Conservation (phyloP, 2,329 filamentous ascomycete species). For the Penicillium polonicum region DNA sequence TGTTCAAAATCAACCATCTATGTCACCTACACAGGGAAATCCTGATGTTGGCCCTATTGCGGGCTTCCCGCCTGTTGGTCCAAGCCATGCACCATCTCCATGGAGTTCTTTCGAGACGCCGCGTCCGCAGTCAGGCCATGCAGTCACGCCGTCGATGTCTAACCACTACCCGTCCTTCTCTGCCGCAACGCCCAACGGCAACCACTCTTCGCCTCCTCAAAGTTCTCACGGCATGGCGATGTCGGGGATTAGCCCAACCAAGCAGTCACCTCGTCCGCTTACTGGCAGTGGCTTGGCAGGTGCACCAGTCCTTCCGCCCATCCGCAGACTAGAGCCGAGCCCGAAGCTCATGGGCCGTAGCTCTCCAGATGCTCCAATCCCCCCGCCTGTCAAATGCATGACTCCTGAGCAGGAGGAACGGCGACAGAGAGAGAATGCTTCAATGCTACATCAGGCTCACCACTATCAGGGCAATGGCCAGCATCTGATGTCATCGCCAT, state of each 20-base stretch:
- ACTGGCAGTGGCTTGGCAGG: slow-evolving; percentile 36
- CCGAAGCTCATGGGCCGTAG: slow-evolving; percentile 46
- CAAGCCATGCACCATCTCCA: slow-evolving; percentile 31
- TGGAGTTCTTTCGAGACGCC: slow-evolving; percentile 36
- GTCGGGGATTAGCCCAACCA: slow-evolving; percentile 49
- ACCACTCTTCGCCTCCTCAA: slow-evolving; percentile 38
- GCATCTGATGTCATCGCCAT: slow-evolving; percentile 34
- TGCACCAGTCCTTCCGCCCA: slow-evolving; percentile 41
- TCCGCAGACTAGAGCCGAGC: slow-evolving; percentile 44
- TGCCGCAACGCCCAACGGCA: slow-evolving; percentile 31
- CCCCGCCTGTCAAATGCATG: slow-evolving; percentile 45
- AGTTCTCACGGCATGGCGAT: slow-evolving; percentile 39
- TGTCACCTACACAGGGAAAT: slow-evolving; percentile 52
- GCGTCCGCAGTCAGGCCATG: slow-evolving; percentile 31
- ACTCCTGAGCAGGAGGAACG: slow-evolving; percentile 45
- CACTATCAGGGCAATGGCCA: slow-evolving; percentile 26
- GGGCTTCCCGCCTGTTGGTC: slow-evolving; percentile 39
- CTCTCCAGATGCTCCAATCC: slow-evolving; percentile 44
- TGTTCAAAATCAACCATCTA: slow-evolving; percentile 47
- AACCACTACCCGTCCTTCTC: slow-evolving; percentile 35
- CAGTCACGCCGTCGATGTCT: slow-evolving; percentile 31
- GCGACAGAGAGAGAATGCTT: slow-evolving; percentile 39
- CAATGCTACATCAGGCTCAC: slow-evolving; percentile 24
- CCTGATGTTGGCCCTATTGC: slow-evolving; percentile 48
- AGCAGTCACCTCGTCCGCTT: slow-evolving; percentile 44